Evolutionary conservation across 2,329 filamentous ascomycete genomes (phyloP), one percentile per base, ranked within the genome.

Genomic region (Fonsecaea multimorphosa): DNA sequence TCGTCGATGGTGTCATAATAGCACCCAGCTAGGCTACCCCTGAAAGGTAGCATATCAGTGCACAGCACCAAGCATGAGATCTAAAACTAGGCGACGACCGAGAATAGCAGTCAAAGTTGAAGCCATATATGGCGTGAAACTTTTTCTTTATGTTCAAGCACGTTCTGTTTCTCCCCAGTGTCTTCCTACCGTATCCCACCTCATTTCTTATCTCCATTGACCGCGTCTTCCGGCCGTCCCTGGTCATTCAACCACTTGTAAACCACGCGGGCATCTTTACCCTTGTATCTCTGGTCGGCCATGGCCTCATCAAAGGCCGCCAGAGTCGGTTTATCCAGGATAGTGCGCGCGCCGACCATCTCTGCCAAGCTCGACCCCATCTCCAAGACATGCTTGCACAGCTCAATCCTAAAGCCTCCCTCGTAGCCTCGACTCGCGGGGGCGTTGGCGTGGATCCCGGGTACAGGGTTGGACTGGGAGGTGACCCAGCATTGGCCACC

Each of bases 321-420:
- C 65, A 87, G 72, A 0, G 84, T 85, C 24, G 75, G 76, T 4
- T 81, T 77, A 0, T 85, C 84, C 40, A 87, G 72, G 3, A 82
- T 80, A 62, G 85, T 78, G 51, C 76, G 77, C 16, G 83, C 79
- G 0, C 82, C 85, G 3, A 86, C 80, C 16, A 80, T 76, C 65
- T 82, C 76, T n/a, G 85, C 85, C 75, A 84, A 82, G 8, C 85
- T 81, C 0, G 86, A 78, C 0, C 85, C 86, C 22, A 88, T 73
- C 1, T 78, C 77, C 64, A 88, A 83, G 70, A 88, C 85, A 72
- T 87, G 87, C 66, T 78, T 79, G 84, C 88, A 88, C 70, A 88
- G 71, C 72, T 87, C 80, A 5, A 87, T 82, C 52, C 85, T 83
- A 73, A 88, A 79, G 1, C 78, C 78, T 11, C 76, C 76, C 61